Percentiles rank a stretch among this genome's conserved stretches.
These are phyloP conservation scores for Pseudophaeomoniella oleicola DNA, from an alignment of 2,329 filamentous ascomycete species.

Conservation along the genomic window DNA sequence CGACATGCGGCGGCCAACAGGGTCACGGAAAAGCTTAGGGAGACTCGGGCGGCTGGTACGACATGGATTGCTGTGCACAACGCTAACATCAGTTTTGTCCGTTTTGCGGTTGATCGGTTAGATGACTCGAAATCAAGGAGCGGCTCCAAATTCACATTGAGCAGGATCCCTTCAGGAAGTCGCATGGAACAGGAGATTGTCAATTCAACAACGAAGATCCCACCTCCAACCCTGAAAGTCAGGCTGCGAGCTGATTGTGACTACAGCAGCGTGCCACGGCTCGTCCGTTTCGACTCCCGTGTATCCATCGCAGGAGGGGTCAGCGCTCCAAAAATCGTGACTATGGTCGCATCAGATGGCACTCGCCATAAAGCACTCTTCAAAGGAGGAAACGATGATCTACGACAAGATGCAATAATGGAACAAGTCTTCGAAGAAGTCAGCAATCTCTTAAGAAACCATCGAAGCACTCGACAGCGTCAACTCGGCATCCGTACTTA, in stretches of 20 bases:
- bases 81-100: constrained; percentile 52
- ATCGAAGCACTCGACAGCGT: constrained; percentile 74
- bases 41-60: constrained; percentile 32
- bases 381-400: constrained; percentile 89
- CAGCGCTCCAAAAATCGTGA: constrained; percentile 87
- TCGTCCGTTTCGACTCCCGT: constrained; percentile 54
- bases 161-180: constrained; percentile 47
- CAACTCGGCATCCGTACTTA: constrained; percentile 88
- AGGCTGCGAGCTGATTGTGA: constrained; percentile 57
- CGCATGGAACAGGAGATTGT: constrained; percentile 46
- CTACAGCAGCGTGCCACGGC: constrained; percentile 63
- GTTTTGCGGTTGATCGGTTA: constrained; percentile 27
- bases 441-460: constrained; percentile 72
- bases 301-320: constrained; percentile 83
- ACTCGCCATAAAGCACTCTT: constrained; percentile 73
- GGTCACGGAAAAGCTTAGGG: constrained; percentile 47
- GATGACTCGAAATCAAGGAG: constrained; percentile 53
- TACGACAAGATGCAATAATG: constrained; percentile 97
- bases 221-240: constrained; percentile 80
- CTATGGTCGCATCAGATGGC: constrained; percentile 64
- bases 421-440: constrained; percentile 98
- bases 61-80: constrained; percentile 62
- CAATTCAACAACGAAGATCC: constrained; percentile 49
- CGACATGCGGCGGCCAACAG: constrained; percentile 59
- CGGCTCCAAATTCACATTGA: constrained; percentile 48